Conservation (phyloP, 352 stramenopile genomes). For the Phytophthora cactorum region DNA sequence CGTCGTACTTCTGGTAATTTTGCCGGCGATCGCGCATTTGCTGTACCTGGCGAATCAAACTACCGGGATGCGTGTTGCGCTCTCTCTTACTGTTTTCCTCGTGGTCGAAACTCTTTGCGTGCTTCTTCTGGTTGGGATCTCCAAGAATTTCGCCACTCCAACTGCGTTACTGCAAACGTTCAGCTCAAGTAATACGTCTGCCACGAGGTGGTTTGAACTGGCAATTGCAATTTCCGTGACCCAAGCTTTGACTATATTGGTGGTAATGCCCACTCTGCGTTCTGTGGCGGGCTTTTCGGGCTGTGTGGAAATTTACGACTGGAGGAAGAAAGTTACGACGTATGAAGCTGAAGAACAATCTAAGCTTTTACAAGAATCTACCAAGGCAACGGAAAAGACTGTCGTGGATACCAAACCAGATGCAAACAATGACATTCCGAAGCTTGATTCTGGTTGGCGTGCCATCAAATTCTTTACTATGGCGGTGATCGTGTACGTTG, state of each 20-base stretch:
- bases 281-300: slow-evolving; percentile 43
- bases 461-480: slow-evolving; percentile 65
- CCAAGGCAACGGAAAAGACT: background rate
- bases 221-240: slow-evolving; percentile 27
- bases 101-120: slow-evolving; percentile 40
- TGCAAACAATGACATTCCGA: slow-evolving; percentile 8
- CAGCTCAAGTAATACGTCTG: slow-evolving; percentile 7
- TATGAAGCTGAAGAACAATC: slow-evolving; percentile 46
- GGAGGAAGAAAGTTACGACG: slow-evolving; percentile 39
- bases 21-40: slow-evolving; percentile 70
- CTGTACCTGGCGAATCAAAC: slow-evolving; percentile 55
- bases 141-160: slow-evolving; percentile 17
- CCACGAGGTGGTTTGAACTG: slow-evolving; percentile 34
- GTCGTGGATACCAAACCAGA: background rate
- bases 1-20: slow-evolving; percentile 68
- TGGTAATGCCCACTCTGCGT: slow-evolving; percentile 37
- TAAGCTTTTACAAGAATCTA: slow-evolving; percentile 15
- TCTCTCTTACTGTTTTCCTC: slow-evolving; percentile 50
- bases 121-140: slow-evolving; percentile 24
- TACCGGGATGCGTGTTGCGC: slow-evolving; percentile 67
- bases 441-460: slow-evolving; percentile 56
- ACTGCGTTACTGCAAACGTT: slow-evolving; percentile 12
- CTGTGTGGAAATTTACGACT: slow-evolving; percentile 47
- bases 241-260: slow-evolving; percentile 33
- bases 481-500: slow-evolving; percentile 60